Percentiles rank a stretch among this genome's conserved stretches.
phyloP scores from a whole-genome alignment of 768 basidiomycete genomes.

The Tricholoma hemisulphureum region DNA sequence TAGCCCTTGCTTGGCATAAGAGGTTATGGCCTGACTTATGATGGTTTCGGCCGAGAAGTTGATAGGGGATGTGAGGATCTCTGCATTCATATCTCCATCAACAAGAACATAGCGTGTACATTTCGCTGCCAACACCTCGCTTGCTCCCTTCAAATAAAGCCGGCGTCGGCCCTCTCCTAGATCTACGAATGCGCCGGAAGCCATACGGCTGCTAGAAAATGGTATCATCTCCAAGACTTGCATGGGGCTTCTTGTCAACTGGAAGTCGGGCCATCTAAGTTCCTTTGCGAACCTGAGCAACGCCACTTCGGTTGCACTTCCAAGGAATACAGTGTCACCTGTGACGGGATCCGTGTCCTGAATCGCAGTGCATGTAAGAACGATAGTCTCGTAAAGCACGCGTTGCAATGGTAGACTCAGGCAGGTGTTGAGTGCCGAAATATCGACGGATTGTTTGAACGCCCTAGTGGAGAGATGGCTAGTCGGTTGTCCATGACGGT shows the following conservation, averaged over 20 bases:
- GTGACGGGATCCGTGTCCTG: slow-evolving; percentile 58
- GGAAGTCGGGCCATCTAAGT: slow-evolving; percentile 64
- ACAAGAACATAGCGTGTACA: slow-evolving; percentile 59
- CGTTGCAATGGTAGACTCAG: neutral
- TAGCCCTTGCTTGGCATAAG: slow-evolving; percentile 77
- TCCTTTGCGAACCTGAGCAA: slow-evolving; percentile 67
- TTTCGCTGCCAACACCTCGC: slow-evolving; percentile 64
- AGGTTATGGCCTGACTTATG: slow-evolving; percentile 59
- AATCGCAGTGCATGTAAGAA: neutral
- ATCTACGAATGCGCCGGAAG: slow-evolving; percentile 74
- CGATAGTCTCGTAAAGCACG: neutral
- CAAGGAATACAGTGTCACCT: slow-evolving; percentile 54
- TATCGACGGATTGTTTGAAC: too few species aligned
- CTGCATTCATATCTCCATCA: neutral
- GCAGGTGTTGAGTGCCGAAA: too few species aligned
- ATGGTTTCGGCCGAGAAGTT: neutral
- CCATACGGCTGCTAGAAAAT: slow-evolving; percentile 77
- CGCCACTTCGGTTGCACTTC: slow-evolving; percentile 80
- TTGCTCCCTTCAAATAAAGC: slow-evolving; percentile 71
- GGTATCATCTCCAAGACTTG: slow-evolving; percentile 70
- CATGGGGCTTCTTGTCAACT: slow-evolving; percentile 46
- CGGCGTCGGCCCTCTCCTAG: slow-evolving; percentile 40
- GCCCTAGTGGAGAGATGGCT: too few species aligned
- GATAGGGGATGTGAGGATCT: slow-evolving; percentile 3
- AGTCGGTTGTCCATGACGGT: neutral